Percentiles rank a stretch among this genome's conserved stretches.
Conservation (phyloP, 2,329 filamentous ascomycete genomes). For the Coniella vitis region DNA sequence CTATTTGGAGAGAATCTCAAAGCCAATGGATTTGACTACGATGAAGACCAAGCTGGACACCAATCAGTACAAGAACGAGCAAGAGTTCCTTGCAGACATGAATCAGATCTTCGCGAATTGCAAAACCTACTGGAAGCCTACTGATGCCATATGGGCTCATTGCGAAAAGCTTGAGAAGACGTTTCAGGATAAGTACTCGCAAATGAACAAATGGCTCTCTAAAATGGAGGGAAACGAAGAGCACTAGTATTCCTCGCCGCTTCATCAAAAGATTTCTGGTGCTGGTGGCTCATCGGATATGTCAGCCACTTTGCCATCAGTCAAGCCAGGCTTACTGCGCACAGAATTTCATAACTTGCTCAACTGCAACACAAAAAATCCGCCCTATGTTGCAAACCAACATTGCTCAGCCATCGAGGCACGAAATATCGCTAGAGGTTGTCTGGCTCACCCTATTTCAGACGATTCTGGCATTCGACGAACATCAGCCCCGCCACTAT, state of each 20-base stretch:
- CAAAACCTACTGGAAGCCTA: conserved; percentile 55
- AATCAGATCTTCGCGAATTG: conserved; percentile 58
- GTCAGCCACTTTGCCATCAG: not conserved
- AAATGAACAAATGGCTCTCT: conserved; percentile 53
- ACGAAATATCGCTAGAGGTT: not conserved
- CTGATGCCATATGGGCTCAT: conserved; percentile 45
- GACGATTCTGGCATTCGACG: not conserved
- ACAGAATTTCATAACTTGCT: not conserved
- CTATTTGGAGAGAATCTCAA: conserved; percentile 54
- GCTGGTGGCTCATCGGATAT: not conserved
- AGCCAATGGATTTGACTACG: conserved; percentile 55
- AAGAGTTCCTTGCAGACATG: conserved; percentile 51
- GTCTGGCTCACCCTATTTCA: not conserved
- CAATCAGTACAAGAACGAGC: conserved; percentile 42
- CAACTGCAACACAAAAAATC: not conserved
- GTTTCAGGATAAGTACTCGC: conserved; percentile 38
- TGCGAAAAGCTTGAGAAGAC: conserved; percentile 52
- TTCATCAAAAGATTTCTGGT: not conserved
- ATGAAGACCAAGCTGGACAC: conserved; percentile 55
- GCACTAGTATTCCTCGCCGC: conserved; percentile 15
- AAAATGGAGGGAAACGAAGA: conserved; percentile 43
- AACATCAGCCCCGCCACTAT: not conserved
- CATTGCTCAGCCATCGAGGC: no score
- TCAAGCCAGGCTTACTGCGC: not conserved
- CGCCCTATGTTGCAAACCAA: no score